Percentiles rank a stretch among this genome's conserved stretches.
Conservation (phyloP, 176 grass and related monocot genomes). For the Oropetium thomaeum region DNA sequence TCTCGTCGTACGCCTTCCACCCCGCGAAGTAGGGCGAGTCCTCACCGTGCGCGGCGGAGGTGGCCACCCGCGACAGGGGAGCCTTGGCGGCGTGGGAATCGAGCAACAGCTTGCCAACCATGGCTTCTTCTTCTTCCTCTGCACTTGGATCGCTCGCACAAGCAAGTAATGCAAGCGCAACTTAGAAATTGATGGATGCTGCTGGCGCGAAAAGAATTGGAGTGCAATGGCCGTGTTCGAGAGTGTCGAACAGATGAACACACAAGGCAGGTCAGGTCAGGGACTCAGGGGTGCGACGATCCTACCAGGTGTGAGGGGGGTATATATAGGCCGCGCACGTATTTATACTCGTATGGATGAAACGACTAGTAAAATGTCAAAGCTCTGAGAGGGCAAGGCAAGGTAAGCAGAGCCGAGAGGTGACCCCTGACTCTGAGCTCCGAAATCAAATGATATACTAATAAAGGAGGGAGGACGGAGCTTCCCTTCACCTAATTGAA, state of each 20-base stretch:
- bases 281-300: slow-evolving; percentile 21
- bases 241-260: slow-evolving; percentile 4
- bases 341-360: slow-evolving; percentile 36
- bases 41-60: slow-evolving; percentile 62
- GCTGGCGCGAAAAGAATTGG: background rate
- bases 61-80: slow-evolving; percentile 55
- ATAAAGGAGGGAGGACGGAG: background rate
- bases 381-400: too few species aligned
- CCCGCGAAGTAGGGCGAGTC: slow-evolving; percentile 92
- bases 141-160: background rate
- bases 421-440: background rate
- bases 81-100: background rate
- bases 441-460: slow-evolving; percentile 9
- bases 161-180: background rate
- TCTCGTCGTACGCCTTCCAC: slow-evolving; percentile 77
- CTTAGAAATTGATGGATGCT: background rate
- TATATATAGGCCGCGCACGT: slow-evolving; percentile 24
- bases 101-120: slow-evolving; percentile 41
- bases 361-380: slow-evolving; percentile 26
- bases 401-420: background rate
- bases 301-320: background rate
- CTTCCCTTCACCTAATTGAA: too few species aligned
- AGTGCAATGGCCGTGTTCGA: slow-evolving; percentile 5
- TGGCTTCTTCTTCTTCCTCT: background rate
- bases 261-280: slow-evolving; percentile 4